Percentiles rank a stretch among this genome's conserved stretches.
Conservation (phyloP, 257 asterid genomes). For the Rauvolfia tetraphylla region DNA sequence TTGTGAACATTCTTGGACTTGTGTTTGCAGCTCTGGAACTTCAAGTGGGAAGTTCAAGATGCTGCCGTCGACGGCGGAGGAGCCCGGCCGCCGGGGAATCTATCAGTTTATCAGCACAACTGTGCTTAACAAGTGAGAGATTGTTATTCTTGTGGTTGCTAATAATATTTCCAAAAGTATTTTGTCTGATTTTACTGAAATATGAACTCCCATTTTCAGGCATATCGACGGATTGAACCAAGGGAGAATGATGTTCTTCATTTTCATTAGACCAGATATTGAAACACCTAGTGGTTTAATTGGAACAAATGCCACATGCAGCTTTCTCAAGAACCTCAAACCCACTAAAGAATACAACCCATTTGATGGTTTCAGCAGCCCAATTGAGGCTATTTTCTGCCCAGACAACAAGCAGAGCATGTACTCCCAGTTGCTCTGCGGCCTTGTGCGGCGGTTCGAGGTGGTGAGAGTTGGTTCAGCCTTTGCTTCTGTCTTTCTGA, state of each 20-base stretch:
- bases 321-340: too few relatives aligned
- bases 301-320: background rate
- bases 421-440: conserved; percentile 11
- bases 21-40: conserved; percentile 17
- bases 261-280: background rate
- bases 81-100: background rate
- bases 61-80: conserved; percentile 10
- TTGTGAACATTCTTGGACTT: background rate
- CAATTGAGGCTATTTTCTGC: background rate
- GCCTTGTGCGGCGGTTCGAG: background rate
- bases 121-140: background rate
- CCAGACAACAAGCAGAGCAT: conserved; percentile 10
- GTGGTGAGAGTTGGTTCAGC: conserved; percentile 1
- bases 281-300: conserved; percentile 1
- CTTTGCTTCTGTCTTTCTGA: background rate
- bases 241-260: conserved; percentile 10
- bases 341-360: too few relatives aligned
- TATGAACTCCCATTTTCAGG: background rate
- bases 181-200: too few relatives aligned
- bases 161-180: background rate
- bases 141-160: too few relatives aligned
- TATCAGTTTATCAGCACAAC: background rate
- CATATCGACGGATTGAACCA: background rate
- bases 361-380: background rate
- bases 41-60: conserved; percentile 14